Percentiles rank a stretch among this genome's conserved stretches.
These are phyloP conservation scores for Trichomonascus vanleenenianus DNA, from an alignment of 805 yeast genomes.

Conservation along the genomic window DNA sequence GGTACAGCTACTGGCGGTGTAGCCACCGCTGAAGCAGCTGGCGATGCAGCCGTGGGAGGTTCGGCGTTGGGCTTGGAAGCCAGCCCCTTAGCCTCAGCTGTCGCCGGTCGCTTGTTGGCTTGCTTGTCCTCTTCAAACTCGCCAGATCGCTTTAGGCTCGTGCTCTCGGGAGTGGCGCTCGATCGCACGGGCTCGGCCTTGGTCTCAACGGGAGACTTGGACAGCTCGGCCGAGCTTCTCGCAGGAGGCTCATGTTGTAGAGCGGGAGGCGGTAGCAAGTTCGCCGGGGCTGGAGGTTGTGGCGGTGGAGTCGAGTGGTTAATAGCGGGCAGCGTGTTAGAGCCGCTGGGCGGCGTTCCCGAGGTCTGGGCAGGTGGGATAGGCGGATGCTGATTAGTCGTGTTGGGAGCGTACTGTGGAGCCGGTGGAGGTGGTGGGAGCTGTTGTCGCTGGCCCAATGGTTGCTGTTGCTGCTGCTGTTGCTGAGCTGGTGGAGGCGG, in stretches of 20 bases:
- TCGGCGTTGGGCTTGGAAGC: neutral
- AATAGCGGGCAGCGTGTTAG: no score
- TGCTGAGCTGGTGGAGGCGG: conserved; percentile 1
- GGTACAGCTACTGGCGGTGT: neutral
- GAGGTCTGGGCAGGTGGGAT: no score
- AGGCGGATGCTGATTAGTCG: no score
- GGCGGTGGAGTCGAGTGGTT: neutral
- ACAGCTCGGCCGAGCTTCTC: no score
- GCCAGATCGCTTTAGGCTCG: conserved; percentile 7
- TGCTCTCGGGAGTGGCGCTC: neutral
- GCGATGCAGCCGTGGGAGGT: neutral
- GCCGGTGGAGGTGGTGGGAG: neutral
- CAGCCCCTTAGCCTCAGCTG: conserved; percentile 1
- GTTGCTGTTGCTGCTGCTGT: conserved; percentile 1
- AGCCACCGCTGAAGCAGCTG: neutral
- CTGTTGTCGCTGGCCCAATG: neutral
- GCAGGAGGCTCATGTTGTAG: neutral
- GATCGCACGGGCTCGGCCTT: neutral
- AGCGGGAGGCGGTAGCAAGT: neutral
- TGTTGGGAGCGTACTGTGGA: neutral
- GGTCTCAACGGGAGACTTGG: neutral
- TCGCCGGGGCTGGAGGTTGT: conserved; percentile 1
- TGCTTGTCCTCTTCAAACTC: conserved; percentile 8
- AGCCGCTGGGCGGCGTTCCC: no score
- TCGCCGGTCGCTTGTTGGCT: conserved; percentile 9